Evolutionary conservation across 176 grass and related monocot genomes (phyloP).

Genomic region (Zea mays): Zm-B73-REFERENCE-NAM-5.0 NC_050104.1:74928001-74928500

Average conservation of each 20-base stretch:
- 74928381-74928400: conserved; percentile 69
- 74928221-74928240: conserved; percentile 56
- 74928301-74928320: conserved; percentile 80
- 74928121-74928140: conserved; percentile 9
- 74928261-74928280: conserved; percentile 65
- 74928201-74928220: conserved; percentile 58
- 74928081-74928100: conserved; percentile 1
- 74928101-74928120: not conserved
- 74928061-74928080: conserved; percentile 5
- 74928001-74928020: not conserved
- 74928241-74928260: conserved; percentile 50
- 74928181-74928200: conserved; percentile 72
- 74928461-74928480: conserved; percentile 50
- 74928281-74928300: conserved; percentile 57
- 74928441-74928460: conserved; percentile 82
- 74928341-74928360: conserved; percentile 63
- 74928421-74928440: conserved; percentile 71
- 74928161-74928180: conserved; percentile 57
- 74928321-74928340: conserved; percentile 78
- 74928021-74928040: not conserved
- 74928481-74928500: not conserved
- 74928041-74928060: conserved; percentile 16
- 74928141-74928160: conserved; percentile 20
- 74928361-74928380: conserved; percentile 86
- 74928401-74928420: conserved; percentile 75